Conservation (phyloP, 345 rosid genomes). For the Rhizophora apiculata region DNA sequence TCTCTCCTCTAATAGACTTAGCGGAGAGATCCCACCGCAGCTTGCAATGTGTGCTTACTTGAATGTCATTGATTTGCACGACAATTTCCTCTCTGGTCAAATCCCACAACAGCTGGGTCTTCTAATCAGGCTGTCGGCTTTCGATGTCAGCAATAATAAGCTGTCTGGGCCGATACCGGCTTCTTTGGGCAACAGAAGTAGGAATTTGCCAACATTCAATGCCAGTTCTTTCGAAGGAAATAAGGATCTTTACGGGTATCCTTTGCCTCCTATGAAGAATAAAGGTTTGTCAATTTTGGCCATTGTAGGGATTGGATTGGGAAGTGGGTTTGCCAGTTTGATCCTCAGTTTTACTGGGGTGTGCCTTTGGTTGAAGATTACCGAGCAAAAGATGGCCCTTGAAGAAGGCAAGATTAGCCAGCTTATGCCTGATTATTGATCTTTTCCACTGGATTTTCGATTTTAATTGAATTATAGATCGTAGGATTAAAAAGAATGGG, state of each 20-base stretch:
- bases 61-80: slow-evolving; percentile 86
- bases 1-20: slow-evolving; percentile 76
- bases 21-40: slow-evolving; percentile 73
- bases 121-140: slow-evolving; percentile 63
- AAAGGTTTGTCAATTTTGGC: slow-evolving; percentile 76
- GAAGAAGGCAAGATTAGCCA: slow-evolving; percentile 76
- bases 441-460: neutral
- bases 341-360: slow-evolving; percentile 86
- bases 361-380: slow-evolving; percentile 77
- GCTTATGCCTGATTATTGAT: slow-evolving; percentile 69
- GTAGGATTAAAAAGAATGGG: neutral
- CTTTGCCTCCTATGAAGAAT: slow-evolving; percentile 57
- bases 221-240: slow-evolving; percentile 68
- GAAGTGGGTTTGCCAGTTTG: slow-evolving; percentile 86
- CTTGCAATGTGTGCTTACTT: slow-evolving; percentile 76
- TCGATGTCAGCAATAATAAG: slow-evolving; percentile 71
- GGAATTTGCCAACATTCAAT: slow-evolving; percentile 65
- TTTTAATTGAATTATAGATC: neutral
- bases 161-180: slow-evolving; percentile 75
- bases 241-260: slow-evolving; percentile 80
- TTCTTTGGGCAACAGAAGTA: slow-evolving; percentile 57
- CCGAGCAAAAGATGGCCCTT: slow-evolving; percentile 58
- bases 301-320: slow-evolving; percentile 92
- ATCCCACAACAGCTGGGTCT: slow-evolving; percentile 69
- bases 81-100: slow-evolving; percentile 62